Percentiles rank a stretch among this genome's conserved stretches.
phyloP scores from a whole-genome alignment of 306 rosid species.

The Dalbergia cochinchinensis region DNA sequence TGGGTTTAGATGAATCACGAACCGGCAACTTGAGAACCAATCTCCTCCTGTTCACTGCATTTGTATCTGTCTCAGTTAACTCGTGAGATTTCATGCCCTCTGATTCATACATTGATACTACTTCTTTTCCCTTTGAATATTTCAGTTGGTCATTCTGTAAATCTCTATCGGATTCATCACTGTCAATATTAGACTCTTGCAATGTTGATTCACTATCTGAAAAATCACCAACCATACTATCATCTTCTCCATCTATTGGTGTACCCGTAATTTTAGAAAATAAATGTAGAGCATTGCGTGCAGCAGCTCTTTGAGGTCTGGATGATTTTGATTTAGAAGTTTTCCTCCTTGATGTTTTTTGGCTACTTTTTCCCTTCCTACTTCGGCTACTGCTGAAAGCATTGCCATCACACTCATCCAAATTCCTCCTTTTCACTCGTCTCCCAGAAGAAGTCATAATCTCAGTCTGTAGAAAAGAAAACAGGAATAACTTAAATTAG shows the following conservation, averaged over 20 bases:
- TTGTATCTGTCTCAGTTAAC: constrained; percentile 53
- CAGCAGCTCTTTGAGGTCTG: constrained; percentile 97
- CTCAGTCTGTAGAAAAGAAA: constrained; percentile 68
- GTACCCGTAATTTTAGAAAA: constrained; percentile 86
- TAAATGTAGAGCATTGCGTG: constrained; percentile 85
- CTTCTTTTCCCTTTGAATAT: constrained; percentile 76
- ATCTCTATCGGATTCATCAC: constrained; percentile 78
- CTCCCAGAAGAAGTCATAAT: constrained; percentile 96
- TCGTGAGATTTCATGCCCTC: constrained; percentile 61
- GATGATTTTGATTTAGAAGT: constrained; percentile 75
- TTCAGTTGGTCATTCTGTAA: constrained; percentile 60
- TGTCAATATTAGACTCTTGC: constrained; percentile 73
- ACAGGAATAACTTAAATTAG: constrained; percentile 43
- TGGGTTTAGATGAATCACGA: constrained; percentile 60
- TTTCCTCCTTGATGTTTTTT: constrained; percentile 66
- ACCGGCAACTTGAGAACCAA: constrained; percentile 79
- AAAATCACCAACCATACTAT: constrained; percentile 67
- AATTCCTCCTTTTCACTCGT: constrained; percentile 90
- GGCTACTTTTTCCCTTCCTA: constrained; percentile 72
- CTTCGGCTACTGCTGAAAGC: constrained; percentile 53
- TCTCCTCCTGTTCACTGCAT: constrained; percentile 70
- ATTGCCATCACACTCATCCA: constrained; percentile 80
- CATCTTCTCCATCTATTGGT: constrained; percentile 84
- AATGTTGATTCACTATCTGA: constrained; percentile 85
- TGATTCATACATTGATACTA: constrained; percentile 58